Base-by-base conservation (phyloP, 1,139 yeast species). In the Blastobotrys elegans region DNA sequence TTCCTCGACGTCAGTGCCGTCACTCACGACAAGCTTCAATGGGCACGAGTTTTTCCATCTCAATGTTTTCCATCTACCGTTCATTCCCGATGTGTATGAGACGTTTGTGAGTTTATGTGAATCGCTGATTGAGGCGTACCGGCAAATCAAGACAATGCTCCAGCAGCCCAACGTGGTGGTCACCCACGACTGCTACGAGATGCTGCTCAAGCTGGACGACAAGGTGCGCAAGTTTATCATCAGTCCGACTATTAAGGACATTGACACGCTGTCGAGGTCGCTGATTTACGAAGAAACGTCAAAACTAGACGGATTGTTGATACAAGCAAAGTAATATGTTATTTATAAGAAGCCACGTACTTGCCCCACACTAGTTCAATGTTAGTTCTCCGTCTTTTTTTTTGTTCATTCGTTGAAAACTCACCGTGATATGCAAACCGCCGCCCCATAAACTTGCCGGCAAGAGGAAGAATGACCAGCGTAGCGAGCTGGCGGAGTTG, bases 391-490 rank as follows among this genome's bases (percentile, higher is more conserved):
- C 6, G 13, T 38, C 29, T 40, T 18, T 17, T 21, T 40, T 2
- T 8, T 40, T 27, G 8, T 31, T 7, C 20, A n/a, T 14, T 18
- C 2, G 16, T 14, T 18, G 27, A 32, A 10, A 24, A 56, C 66
- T 48, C 52, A 61, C 66, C 44, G 42, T 59, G 63, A 43, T 73
- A 71, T 11, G 87, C 81, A 54, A 75, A 70, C 54, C 82, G 66
- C 53, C 94, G 73, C 7, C 95, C 95, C 36, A 85, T 56, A 34
- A 81, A 73, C 63, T 81, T 82, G 31, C 95, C 95, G 4, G 82
- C 60, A 52, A 84, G 65, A 0, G 95, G 95, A 45, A 84, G 70
- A 40, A 85, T 59, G 14, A 85, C 78, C 51, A 79, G 68, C 46
- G 76, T 74, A 18, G 82, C 64, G 38, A 86, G 69, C 11, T 73